Base-by-base conservation (phyloP, 108 stramenopile species). In the Nitzschia sp. region DNA sequence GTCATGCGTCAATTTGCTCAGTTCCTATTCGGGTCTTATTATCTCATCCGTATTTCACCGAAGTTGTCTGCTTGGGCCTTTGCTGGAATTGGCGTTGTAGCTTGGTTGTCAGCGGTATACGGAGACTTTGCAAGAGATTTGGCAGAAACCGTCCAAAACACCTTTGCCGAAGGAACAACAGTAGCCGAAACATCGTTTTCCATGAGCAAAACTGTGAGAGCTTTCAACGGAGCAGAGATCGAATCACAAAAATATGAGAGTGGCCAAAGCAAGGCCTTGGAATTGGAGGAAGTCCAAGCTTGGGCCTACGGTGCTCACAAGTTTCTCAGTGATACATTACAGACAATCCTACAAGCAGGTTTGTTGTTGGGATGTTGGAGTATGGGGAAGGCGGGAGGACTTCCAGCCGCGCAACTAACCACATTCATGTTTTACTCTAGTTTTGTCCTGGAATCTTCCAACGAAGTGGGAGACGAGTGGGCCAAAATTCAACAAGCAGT, bases 381-480 rank as follows among this genome's bases (percentile, higher is more conserved):
- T 14, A 21, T 83, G 38, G 93, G 88, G 10, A 76, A 81, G 19
- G 51, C 80, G 21, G 87, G 87, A 9, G 80, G 76, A 8, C 52
- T 94, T 14, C 77, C 87, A 12, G 82, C 86, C 20, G 73, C 79
- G 11, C 56, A 87, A 48, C 63, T 94, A 44, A 90, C 90, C 34
- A 85, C 84, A 11, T 94, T 94, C 61, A 64, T 91, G 65, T 90
- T 91, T 67, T 94, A 94, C 66, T 82, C 85, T 6, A 85, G 85
- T 52, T 91, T 88, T 65, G 89, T 94, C 8, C 65, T 86, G 37
- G 87, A 90, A 61, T 88, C 90, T 5, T 82, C 85, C 12, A 90
- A 88, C 64, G 93, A 91, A 68, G 89, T 91, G 17, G 88, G 90
- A 15, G 90, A 91, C 65, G 89, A 94, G 65, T 91, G 88, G 89